Percentiles rank a stretch among this genome's conserved stretches.
Conservation (phyloP, 345 rosid species). For the Conringia planisiliqua region DNA sequence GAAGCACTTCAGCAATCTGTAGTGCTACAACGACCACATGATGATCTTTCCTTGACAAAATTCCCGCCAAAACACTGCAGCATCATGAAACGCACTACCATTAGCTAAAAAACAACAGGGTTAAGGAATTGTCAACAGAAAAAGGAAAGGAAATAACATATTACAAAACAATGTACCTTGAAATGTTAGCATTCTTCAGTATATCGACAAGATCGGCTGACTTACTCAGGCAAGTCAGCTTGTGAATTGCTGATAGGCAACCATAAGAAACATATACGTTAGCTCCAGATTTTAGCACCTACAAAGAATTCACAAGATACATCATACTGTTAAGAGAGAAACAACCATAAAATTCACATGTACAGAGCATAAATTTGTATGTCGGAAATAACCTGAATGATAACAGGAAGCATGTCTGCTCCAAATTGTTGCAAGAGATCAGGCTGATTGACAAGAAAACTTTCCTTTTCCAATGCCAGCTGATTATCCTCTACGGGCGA, state of each 20-base stretch:
- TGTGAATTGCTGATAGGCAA: constrained; percentile 70
- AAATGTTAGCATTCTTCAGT: constrained; percentile 60
- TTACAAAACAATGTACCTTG: constrained; percentile 50
- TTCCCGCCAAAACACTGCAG: constrained; percentile 87
- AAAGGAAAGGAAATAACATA: background rate
- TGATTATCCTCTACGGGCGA: constrained; percentile 41
- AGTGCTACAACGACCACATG: constrained; percentile 74
- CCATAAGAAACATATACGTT: constrained; percentile 71
- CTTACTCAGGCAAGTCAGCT: constrained; percentile 60
- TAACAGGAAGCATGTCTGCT: constrained; percentile 56
- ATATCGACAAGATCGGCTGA: constrained; percentile 62
- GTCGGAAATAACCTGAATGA: constrained; percentile 65
- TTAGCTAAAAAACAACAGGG: constrained; percentile 15
- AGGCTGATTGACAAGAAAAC: constrained; percentile 57
- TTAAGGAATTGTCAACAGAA: constrained; percentile 15
- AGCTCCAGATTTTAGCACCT: constrained; percentile 93
- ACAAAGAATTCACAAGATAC: constrained; percentile 18
- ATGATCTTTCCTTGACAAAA: constrained; percentile 73
- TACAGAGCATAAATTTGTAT: background rate
- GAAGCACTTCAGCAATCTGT: constrained; percentile 61
- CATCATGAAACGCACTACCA: constrained; percentile 24
- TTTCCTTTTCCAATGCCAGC: constrained; percentile 54
- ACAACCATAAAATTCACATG: background rate
- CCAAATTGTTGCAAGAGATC: constrained; percentile 61
- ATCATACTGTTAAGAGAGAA: constrained; percentile 15